Evolutionary conservation across 345 rosid species (phyloP), one percentile per base, ranked within the genome.

Genomic region (Passiflora organensis): DNA sequence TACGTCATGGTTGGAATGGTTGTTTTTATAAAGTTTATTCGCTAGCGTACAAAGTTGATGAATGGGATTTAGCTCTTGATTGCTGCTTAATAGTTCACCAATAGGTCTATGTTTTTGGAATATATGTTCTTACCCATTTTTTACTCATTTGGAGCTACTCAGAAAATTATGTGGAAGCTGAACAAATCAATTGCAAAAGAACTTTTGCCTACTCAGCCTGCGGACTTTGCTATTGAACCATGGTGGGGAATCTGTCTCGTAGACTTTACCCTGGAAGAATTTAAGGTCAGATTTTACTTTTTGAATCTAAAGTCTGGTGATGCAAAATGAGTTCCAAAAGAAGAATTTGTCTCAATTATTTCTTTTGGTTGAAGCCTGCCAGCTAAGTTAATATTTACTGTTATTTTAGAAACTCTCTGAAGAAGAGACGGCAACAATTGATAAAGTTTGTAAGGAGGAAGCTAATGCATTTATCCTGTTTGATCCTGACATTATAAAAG

Each of bases 81-180:
- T 28, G 34, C 34, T 28, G 34, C 34, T 28, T 20, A 24, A 43
- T 15, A 43, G n/a, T n/a, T n/a, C n/a, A n/a, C n/a, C n/a, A n/a
- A n/a, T n/a, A n/a, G n/a, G n/a, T n/a, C n/a, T n/a, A n/a, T n/a
- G n/a, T n/a, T n/a, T n/a, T n/a, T n/a, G n/a, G n/a, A 17, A 41
- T 21, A 32, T 38, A 10, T 47, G 32, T 42, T n/a, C 76, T 72
- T 76, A 64, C 63, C 59, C 51, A 53, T 62, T 59, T 36, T 60
- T 60, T 74, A 32, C 67, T 67, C 58, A 53, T 65, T 64, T 76
- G 71, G 82, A 67, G 75, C 77, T 77, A 51, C 75, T 65, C 89
- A 93, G 99, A 93, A 89, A 86, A 89, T 93, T 22, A 93, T 93
- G 99, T 93, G 99, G 99, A 93, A 93, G 80, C 82, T 93, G 63